Evolutionary conservation across 2,329 filamentous ascomycete genomes (phyloP).

Genomic region (Sporothrix euskadiensis): DNA sequence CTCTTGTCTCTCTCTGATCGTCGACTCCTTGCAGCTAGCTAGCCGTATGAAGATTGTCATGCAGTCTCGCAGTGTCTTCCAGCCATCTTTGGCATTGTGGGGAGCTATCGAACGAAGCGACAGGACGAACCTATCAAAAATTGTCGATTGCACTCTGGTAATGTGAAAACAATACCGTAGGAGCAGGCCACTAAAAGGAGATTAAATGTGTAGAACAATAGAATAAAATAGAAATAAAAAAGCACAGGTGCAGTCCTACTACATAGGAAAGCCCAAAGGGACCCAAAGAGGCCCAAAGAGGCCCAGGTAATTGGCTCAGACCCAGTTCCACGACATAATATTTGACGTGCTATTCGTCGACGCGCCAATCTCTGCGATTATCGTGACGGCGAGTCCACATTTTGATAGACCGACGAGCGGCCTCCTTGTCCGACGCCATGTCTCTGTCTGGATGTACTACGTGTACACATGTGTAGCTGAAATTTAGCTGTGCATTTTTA

Average conservation of each 20-base stretch:
- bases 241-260: neutral
- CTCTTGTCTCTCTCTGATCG: neutral
- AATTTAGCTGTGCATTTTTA: neutral
- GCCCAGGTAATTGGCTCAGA: neutral
- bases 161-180: neutral
- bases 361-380: neutral
- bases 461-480: neutral
- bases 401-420: neutral
- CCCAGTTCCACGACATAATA: neutral
- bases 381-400: slow-evolving; percentile 1
- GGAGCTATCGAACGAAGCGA: neutral
- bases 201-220: neutral
- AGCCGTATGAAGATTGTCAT: neutral
- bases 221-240: neutral
- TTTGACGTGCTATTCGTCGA: neutral
- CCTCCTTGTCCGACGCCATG: slow-evolving; percentile 16
- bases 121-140: neutral
- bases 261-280: neutral
- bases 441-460: neutral
- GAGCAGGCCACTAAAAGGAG: too few relatives aligned
- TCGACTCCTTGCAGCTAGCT: neutral
- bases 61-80: neutral
- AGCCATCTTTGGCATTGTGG: neutral
- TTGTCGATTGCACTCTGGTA: neutral
- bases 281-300: too few relatives aligned